Conservation (phyloP, 2,329 filamentous ascomycete species). For the Clonostachys solani region DNA sequence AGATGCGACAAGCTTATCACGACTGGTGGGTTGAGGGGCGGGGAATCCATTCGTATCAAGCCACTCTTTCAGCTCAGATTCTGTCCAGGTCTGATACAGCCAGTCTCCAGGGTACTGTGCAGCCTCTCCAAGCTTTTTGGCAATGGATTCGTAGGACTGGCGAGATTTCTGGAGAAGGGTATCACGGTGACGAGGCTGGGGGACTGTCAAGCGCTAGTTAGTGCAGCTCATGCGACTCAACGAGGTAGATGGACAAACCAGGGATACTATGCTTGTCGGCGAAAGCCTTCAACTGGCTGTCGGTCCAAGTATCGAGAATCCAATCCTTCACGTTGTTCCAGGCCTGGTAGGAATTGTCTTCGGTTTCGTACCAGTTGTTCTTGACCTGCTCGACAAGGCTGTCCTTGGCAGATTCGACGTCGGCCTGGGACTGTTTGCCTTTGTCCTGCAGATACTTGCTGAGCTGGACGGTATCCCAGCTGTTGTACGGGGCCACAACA, state of each 20-base stretch:
- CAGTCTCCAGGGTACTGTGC: conserved; percentile 89
- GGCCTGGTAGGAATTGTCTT: conserved; percentile 69
- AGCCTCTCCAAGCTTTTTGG: conserved; percentile 72
- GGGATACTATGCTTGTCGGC: conserved; percentile 85
- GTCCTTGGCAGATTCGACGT: conserved; percentile 65
- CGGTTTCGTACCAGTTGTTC: conserved; percentile 71
- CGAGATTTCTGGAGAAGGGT: conserved; percentile 73
- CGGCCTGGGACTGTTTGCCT: conserved; percentile 64
- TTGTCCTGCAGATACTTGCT: conserved; percentile 64
- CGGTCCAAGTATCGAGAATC: conserved; percentile 94
- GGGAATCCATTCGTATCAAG: conserved; percentile 85
- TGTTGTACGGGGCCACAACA: conserved; percentile 69
- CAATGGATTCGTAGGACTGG: conserved; percentile 73
- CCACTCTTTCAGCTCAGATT: conserved; percentile 92
- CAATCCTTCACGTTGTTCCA: conserved; percentile 76
- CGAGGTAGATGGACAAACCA: conserved; percentile 26
- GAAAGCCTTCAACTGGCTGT: conserved; percentile 91
- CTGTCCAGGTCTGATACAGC: conserved; percentile 87
- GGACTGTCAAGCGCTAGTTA: conserved; percentile 40
- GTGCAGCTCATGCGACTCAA: too few species aligned
- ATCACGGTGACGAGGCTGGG: conserved; percentile 84
- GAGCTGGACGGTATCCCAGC: conserved; percentile 70
- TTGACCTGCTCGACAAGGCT: conserved; percentile 66
- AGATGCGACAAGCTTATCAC: conserved; percentile 83
- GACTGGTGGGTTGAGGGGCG: conserved; percentile 75